phyloP scores from a whole-genome alignment of 768 basidiomycete genomes.

The Tylopilus plumbeoviolaceoides region DNA sequence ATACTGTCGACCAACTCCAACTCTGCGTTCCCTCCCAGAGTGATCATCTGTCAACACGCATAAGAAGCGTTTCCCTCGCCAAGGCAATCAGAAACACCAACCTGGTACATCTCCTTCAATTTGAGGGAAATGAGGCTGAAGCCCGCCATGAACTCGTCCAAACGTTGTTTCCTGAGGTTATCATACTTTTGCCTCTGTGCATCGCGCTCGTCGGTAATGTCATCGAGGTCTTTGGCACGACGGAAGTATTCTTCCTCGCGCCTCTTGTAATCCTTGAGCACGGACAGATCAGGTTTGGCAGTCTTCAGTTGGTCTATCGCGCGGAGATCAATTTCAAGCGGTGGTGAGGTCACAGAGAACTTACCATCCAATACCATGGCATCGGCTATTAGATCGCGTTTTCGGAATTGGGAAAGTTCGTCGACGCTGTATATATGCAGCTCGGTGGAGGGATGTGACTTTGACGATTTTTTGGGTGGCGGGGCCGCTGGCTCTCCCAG shows the following conservation, averaged over 20 bases:
- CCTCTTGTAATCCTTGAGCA: slow-evolving; percentile 85
- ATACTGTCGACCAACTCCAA: slow-evolving; percentile 95
- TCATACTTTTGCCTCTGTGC: slow-evolving; percentile 83
- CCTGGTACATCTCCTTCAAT: slow-evolving; percentile 99
- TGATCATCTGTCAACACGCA: slow-evolving; percentile 81
- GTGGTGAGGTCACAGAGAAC: neutral
- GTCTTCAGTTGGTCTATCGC: slow-evolving; percentile 74
- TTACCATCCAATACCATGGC: slow-evolving; percentile 81
- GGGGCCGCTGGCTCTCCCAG: slow-evolving; percentile 29
- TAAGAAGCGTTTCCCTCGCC: too few relatives aligned
- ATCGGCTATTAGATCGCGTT: slow-evolving; percentile 71
- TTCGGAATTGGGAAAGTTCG: slow-evolving; percentile 66
- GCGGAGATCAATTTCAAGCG: slow-evolving; percentile 60
- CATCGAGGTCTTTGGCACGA: slow-evolving; percentile 84
- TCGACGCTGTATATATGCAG: slow-evolving; percentile 67
- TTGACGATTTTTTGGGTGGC: slow-evolving; percentile 23
- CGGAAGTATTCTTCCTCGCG: slow-evolving; percentile 90
- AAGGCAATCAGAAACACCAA: slow-evolving; percentile 29
- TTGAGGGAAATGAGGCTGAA: slow-evolving; percentile 91
- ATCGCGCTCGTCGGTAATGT: slow-evolving; percentile 72
- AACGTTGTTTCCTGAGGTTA: slow-evolving; percentile 74
- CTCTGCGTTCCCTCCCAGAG: slow-evolving; percentile 96
- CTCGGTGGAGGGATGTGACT: slow-evolving; percentile 48
- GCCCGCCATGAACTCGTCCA: slow-evolving; percentile 96
- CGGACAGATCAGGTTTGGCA: slow-evolving; percentile 79